Evolutionary conservation across 371 early-diverging fungal genomes (phyloP).

Genomic region (Rhizopus delemar): DNA sequence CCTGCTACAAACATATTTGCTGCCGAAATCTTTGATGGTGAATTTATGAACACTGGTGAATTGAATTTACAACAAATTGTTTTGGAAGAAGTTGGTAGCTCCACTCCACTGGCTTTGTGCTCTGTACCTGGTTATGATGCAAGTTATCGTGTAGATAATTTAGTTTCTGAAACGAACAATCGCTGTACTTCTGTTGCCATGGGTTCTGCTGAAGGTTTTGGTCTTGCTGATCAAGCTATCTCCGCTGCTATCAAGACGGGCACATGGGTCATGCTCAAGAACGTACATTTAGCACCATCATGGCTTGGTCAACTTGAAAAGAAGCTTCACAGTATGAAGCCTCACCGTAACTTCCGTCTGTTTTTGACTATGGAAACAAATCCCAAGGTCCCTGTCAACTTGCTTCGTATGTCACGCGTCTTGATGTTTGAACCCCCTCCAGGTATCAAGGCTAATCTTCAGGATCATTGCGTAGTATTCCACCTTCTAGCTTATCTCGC

Average conservation of each 20-base stretch:
- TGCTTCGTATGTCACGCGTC: constrained; percentile 88
- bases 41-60: constrained; percentile 63
- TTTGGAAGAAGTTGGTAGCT: constrained; percentile 68
- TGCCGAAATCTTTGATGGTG: constrained; percentile 73
- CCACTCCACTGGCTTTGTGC: constrained; percentile 89
- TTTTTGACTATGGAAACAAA: constrained; percentile 98
- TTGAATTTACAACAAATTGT: constrained; percentile 75
- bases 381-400: constrained; percentile 91
- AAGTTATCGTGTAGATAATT: constrained; percentile 90
- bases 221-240: constrained; percentile 91
- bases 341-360: constrained; percentile 84
- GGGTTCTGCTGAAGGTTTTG: constrained; percentile 95
- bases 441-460: constrained; percentile 93
- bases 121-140: constrained; percentile 96
- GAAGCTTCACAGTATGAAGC: constrained; percentile 83
- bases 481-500: constrained; percentile 57
- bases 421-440: constrained; percentile 96
- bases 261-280: constrained; percentile 96
- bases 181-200: constrained; percentile 88
- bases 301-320: constrained; percentile 97
- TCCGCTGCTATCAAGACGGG: constrained; percentile 81
- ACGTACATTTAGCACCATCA: constrained; percentile 91
- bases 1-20: constrained; percentile 77
- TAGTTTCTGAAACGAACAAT: constrained; percentile 72
- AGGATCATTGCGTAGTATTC: constrained; percentile 76